Evolutionary conservation across 2,329 filamentous ascomycete genomes (phyloP), one percentile per base, ranked within the genome.

Genomic region (Bipolaris sorokiniana): DNA sequence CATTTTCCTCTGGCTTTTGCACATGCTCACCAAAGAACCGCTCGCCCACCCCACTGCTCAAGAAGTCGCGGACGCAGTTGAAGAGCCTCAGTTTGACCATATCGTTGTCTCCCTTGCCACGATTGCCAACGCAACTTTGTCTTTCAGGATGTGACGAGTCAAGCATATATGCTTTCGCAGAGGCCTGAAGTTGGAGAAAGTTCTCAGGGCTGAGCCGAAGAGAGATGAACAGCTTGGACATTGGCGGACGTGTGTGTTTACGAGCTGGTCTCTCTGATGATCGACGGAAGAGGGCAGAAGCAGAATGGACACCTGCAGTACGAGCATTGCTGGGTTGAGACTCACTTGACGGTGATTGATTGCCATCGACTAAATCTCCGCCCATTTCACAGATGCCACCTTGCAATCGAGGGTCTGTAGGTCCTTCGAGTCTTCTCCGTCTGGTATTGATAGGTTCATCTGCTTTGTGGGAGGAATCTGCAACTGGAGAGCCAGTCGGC

Each of bases 131-230:
- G 56, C 84, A 85, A n/a, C 81, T 80, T 51, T 82, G 81, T 16
- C 84, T 76, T 58, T 86, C 83, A 0, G 83, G 83, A 56, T 85
- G 77, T 1, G 76, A 70, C n/a, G 81, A 74, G 62, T 85, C 79
- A 5, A 86, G 77, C 84, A 86, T 86, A 65, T 83, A 86, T 10
- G 71, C 69, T 59, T 86, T 86, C 0, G 84, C 84, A 13, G 81
- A 82, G 16, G 82, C 79, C 65, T 86, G 83, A 6, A 86, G 71
- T 47, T 82, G 79, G 15, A 86, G 67, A 59, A 85, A 86, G 58
- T 82, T 82, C 67, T 86, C 84, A 0, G 84, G 82, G 2, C 81
- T 81, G 16, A 86, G 74, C 60, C 84, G 81, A 15, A 86, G 77
- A 1, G 83, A 85, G 26, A 81, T 73, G 63, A 84, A 86, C 36